Percentiles rank a stretch among this genome's conserved stretches.
These are phyloP conservation scores for Lipomyces lipofer DNA, from an alignment of 805 yeast genomes.

Conservation along the genomic window DNA sequence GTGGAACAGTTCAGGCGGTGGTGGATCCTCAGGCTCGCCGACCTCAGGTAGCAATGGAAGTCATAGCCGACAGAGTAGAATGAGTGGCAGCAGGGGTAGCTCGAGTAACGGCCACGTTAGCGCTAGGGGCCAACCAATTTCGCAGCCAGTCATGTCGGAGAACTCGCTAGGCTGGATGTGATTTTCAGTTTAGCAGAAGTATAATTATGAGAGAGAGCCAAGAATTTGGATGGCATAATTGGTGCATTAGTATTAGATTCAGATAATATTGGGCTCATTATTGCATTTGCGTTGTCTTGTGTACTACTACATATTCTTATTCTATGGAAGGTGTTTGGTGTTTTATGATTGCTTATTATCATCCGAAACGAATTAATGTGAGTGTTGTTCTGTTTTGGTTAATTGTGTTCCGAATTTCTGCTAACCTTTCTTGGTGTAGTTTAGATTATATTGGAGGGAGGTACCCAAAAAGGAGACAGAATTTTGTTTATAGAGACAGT, in stretches of 20 bases:
- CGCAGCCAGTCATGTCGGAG: conserved; percentile 44
- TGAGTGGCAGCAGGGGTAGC: conserved; percentile 22
- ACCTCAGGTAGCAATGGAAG: conserved; percentile 5
- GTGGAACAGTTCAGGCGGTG: conserved; percentile 20
- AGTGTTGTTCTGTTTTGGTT: neutral
- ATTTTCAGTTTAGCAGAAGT: conserved; percentile 13
- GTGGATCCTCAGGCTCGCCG: conserved; percentile 12
- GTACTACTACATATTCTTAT: neutral
- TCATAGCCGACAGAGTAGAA: neutral
- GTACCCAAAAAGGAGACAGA: too few species aligned
- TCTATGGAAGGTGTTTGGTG: neutral
- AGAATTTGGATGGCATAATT: neutral
- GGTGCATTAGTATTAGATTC: neutral
- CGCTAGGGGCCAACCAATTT: conserved; percentile 38
- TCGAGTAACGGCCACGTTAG: conserved; percentile 25
- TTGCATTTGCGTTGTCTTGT: too few species aligned
- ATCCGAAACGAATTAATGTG: neutral
- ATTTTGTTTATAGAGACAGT: conserved; percentile 3
- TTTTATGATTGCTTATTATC: neutral
- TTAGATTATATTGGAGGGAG: too few species aligned
- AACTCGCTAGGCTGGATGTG: conserved; percentile 45
- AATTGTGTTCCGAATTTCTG: neutral
- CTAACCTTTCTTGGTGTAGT: too few species aligned
- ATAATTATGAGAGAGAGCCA: neutral
- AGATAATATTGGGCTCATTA: conserved; percentile 1